phyloP scores from a whole-genome alignment of 2,329 filamentous ascomycete species.

The Scedosporium minutisporum region DNA sequence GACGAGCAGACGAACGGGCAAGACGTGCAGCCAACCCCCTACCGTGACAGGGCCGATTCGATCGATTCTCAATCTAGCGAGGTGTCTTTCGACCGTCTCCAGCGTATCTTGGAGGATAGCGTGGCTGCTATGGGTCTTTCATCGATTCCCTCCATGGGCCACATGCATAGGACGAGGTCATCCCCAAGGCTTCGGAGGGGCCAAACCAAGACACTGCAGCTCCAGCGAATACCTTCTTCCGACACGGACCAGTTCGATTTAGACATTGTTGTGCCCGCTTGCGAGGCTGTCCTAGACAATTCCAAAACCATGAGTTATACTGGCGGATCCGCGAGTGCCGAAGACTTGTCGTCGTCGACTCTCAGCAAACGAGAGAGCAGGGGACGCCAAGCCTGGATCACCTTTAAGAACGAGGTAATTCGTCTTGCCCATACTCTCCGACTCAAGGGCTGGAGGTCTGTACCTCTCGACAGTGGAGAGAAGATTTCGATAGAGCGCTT shows the following conservation, averaged over 20 bases:
- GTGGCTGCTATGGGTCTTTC: constrained; percentile 44
- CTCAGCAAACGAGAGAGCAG: neutral
- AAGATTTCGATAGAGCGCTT: constrained; percentile 63
- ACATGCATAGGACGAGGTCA: constrained; percentile 32
- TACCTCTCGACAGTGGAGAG: constrained; percentile 62
- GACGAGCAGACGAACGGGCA: constrained; percentile 15
- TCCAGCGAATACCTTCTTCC: constrained; percentile 51
- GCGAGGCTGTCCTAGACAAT: constrained; percentile 80
- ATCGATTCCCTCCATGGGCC: constrained; percentile 31
- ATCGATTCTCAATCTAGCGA: constrained; percentile 58
- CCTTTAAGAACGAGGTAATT: constrained; percentile 87
- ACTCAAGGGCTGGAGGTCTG: constrained; percentile 82
- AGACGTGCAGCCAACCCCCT: constrained; percentile 10
- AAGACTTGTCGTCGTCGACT: constrained; percentile 25
- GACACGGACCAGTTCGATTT: constrained; percentile 79
- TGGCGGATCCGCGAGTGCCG: constrained; percentile 36
- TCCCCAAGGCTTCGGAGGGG: constrained; percentile 28
- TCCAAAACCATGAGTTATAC: constrained; percentile 75
- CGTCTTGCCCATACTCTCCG: constrained; percentile 79
- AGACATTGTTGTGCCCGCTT: constrained; percentile 74
- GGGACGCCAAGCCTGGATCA: constrained; percentile 61
- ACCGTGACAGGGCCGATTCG: constrained; percentile 37
- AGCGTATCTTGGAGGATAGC: constrained; percentile 66
- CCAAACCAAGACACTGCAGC: constrained; percentile 19
- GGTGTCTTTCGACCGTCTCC: constrained; percentile 68